Base-by-base conservation (phyloP, 2,329 filamentous ascomycete genomes). In the Fusarium beomiforme region DNA sequence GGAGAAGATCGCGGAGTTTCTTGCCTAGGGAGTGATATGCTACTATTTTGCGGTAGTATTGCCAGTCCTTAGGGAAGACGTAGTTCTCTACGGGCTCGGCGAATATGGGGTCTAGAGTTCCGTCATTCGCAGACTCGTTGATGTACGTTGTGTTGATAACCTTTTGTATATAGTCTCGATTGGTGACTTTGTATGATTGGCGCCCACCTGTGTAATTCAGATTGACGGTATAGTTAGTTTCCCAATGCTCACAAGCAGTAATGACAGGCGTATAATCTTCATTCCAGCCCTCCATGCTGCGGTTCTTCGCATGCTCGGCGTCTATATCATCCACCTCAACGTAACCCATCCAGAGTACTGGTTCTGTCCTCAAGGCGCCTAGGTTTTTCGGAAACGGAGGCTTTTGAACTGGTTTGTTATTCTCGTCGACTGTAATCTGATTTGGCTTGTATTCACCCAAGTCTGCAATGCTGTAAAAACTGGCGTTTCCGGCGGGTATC, bases 201-300 rank as follows among this genome's bases (percentile, higher is more conserved):
- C 69, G 39, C 14, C 71, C 72, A 9, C 60, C 59, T 2, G 71
- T 74, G 9, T 74, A 74, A 33, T 70, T 68, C 26, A 74, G 39
- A 1, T 70, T 67, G 12, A 74, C 66, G 1, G 66, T 74, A 23
- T 74, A 74, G 11, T 69, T 68, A 1, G 56, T 70, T 42, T 74
- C 72, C 24, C 59, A 74, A 46, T 73, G 72, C 17, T 74, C 72
- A 14, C 72, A 74, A 10, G 59, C 72, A 19, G 73, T 64, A 6
- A 72, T 57, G 0, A 64, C 14, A 1, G 72, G 55, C 4, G 60
- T 70, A n/a, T 61, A 74, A 1, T 62, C 71, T 1, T 58, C 21
- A 3, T 55, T 34, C 71, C 71, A 74, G 1, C 56, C 60, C 3
- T 44, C 16, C 8, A 19, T n/a, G 14, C 57, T 44, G 2, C 54